Evolutionary conservation across 805 yeast genomes (phyloP), one percentile per base, ranked within the genome.

Genomic region (Barnettozyma pratensis): DNA sequence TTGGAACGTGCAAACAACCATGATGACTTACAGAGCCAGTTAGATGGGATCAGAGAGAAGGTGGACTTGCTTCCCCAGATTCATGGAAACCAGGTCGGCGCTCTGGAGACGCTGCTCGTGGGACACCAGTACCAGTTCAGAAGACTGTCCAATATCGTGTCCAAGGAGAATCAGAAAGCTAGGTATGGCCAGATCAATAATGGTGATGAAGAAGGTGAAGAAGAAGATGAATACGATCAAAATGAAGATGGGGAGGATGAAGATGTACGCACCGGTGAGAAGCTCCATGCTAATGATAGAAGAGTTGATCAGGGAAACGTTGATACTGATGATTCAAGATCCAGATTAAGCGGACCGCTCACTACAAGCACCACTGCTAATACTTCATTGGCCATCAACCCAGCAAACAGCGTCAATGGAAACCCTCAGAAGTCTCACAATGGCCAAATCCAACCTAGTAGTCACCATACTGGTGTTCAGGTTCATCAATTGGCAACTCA

Each of bases 111-210:
- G 2, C 28, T 49, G 19, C 26, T 50, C 5, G 40, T 44, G 8
- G 58, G 59, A 3, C 52, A 57, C 19, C 61, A 59, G 42, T 47
- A 44, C 26, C 62, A 56, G 32, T 51, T 39, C 41, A 54, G 50
- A 46, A 48, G 52, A 25, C n/a, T 60, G 25, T 30, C 52, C 12
- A 30, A 44, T 36, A 41, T 48, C 8, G 32, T 58, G 10, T 30
- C 49, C 5, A 39, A 45, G 7, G 51, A 46, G 7, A 14, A 26
- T 12, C 42, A 45, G 7, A 40, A 14, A 9, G 7, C 28, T n/a
- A 19, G 6, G 6, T 14, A 14, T 14, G 36, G n/a, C 4, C 12
- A 28, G 12, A 31, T 7, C n/a, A 27, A 27, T 12, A 9, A 12
- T 12, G 42, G n/a, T 6, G 32, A 30, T 26, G 14, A 10, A 8